Evolutionary conservation across 1,284 basidiomycete species (phyloP), one percentile per base, ranked within the genome.

Genomic region (Boletellus sp.): DNA sequence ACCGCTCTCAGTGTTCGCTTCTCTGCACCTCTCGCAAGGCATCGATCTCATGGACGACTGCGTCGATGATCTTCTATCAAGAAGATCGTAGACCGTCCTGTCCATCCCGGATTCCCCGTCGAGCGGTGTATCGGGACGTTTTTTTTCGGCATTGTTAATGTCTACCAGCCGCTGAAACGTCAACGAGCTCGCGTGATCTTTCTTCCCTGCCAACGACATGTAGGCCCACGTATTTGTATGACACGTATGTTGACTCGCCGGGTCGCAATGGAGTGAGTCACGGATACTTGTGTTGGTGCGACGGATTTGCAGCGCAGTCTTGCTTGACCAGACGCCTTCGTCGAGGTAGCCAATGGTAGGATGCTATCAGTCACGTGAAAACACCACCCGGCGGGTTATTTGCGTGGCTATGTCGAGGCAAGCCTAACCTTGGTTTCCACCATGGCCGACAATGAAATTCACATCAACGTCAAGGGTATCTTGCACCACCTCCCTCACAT

Each of bases 21-120:
- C 78, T 75, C 68, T 93, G 82, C 19, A 91, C 86, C 64, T 93
- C 90, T 52, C 90, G 70, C 53, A 92, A 65, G 20, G 73, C 77
- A 58, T 93, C 90, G 16, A 92, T 72, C 60, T 91, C 89, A 59
- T 77, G 72, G 8, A 76, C 77, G 4, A 91, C 76, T n/a, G 77
- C 63, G 59, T 92, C 58, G 69, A 57, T 9, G 48, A 42, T 5
- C 23, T 39, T 27, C 47, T 0, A 27, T 45, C 51, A 14, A 89
- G 68, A 45, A 84, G 68, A 29, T 70, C 73, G 50, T 79, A 65
- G 33, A 72, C 94, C 1, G 94, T 95, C 20, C 94, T 79, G 0
- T 94, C 94, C 30, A 95, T 79, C 3, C 94, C 94, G 0, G 94
- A 54, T 89, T 83, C 22, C 91, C 79, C 60, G 94, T 80, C n/a